Evolutionary conservation across 176 grass and related monocot genomes (phyloP).

Genomic region (Bromus sterilis): DNA sequence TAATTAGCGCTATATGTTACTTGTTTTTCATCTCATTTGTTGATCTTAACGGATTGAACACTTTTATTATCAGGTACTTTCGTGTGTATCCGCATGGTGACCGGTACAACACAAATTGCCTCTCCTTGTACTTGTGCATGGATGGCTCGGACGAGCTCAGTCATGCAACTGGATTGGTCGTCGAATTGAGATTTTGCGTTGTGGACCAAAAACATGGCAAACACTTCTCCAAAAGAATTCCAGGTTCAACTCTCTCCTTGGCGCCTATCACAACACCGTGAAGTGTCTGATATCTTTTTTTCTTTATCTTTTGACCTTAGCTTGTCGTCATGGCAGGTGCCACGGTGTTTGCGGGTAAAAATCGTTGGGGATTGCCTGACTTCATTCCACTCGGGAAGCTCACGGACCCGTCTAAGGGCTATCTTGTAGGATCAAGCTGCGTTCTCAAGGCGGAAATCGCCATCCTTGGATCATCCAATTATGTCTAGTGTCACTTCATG

Average conservation of each 20-base stretch:
- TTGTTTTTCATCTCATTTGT: no score
- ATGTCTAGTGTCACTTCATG: no score
- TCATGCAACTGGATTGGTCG: background rate
- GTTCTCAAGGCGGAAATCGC: background rate
- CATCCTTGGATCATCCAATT: background rate
- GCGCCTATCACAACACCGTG: background rate
- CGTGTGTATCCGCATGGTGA: no score
- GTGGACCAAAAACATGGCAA: background rate
- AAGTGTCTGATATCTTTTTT: background rate
- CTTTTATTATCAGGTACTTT: no score
- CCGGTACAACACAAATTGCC: background rate
- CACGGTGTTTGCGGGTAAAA: background rate
- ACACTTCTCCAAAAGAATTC: background rate
- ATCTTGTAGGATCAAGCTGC: background rate
- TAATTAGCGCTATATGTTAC: no score
- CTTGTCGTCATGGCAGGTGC: background rate
- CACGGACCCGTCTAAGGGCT: background rate
- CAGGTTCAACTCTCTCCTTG: background rate
- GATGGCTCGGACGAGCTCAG: background rate
- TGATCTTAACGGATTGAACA: no score
- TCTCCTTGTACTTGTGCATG: slow-evolving; percentile 1
- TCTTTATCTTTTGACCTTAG: background rate
- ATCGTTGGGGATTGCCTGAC: background rate
- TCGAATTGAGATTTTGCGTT: background rate
- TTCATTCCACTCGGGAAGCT: background rate